Conservation (phyloP, 495 filamentous ascomycete species). For the Lasiosphaeria hispida region DNA sequence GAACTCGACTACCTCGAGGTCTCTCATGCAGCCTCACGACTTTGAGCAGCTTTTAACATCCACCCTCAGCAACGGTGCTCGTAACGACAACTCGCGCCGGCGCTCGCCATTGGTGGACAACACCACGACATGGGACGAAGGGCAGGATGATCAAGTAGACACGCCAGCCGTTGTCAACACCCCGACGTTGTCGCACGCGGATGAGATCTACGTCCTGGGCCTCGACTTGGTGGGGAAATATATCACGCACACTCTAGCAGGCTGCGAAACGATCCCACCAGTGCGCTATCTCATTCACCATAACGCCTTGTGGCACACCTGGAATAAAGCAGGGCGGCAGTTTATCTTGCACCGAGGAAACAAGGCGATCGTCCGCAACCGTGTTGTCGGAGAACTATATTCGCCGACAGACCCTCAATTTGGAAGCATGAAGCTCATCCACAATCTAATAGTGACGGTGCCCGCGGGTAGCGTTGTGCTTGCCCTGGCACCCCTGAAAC, state of each 20-base stretch:
- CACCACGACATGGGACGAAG: too few relatives aligned
- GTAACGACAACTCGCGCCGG: too few relatives aligned
- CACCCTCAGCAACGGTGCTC: too few relatives aligned
- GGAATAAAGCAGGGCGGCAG: slow-evolving; percentile 22
- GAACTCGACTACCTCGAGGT: too few relatives aligned
- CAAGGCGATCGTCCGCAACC: slow-evolving; percentile 9
- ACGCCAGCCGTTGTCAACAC: background rate
- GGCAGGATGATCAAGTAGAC: too few relatives aligned
- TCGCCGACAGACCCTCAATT: slow-evolving; percentile 30
- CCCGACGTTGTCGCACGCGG: slow-evolving; percentile 17
- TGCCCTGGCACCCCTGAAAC: slow-evolving; percentile 55
- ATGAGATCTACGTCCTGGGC: slow-evolving; percentile 54
- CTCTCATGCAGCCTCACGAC: too few relatives aligned
- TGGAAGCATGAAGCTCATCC: slow-evolving; percentile 50
- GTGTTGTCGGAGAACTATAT: slow-evolving; percentile 22
- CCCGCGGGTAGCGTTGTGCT: slow-evolving; percentile 55
- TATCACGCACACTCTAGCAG: slow-evolving; percentile 49
- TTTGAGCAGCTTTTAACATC: too few relatives aligned
- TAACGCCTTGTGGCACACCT: slow-evolving; percentile 13
- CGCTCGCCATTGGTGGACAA: too few relatives aligned
- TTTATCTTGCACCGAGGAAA: slow-evolving; percentile 24
- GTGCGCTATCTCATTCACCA: slow-evolving; percentile 31
- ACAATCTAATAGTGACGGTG: slow-evolving; percentile 72
- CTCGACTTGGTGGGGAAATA: slow-evolving; percentile 47
- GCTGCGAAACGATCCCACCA: slow-evolving; percentile 27